Evolutionary conservation across 192 early-diverging fungal species (phyloP), one percentile per base, ranked within the genome.

Genomic region (Diversispora epigaea): DNA sequence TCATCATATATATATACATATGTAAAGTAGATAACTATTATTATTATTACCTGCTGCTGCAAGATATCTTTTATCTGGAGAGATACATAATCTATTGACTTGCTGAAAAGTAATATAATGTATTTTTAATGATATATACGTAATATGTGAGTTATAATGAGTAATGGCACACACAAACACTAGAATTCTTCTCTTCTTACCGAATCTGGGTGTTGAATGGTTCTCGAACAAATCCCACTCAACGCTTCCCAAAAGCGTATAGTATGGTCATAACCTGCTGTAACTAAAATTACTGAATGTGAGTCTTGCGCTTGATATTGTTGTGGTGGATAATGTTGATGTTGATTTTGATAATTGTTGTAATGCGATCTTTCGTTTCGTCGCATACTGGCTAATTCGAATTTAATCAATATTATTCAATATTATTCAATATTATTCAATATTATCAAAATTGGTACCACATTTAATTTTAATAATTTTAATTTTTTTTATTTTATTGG

Each of bases 71-170:
- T 96, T 96, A 78, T 96, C 94, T 8, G 93, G 93, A 12, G 94
- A 94, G 11, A 96, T 94, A 47, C 89, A 89, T 41, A 96, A 80
- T 58, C 90, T 79, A 79, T 96, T 96, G 21, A 96, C 92, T 90
- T 95, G 93, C 93, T 94, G 71, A 63, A 62, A 22, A 8, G 68
- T 32, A 32, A 57, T 1, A 25, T 61, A 32, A 11, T 14, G 50
- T 64, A n/a, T n/a, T n/a, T n/a, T n/a, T 15, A 70, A 21, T 54
- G 63, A 46, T 2, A 10, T 47, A 49, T 68, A 21, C 6, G 12
- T 19, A 55, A 46, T 25, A 32, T 56, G 52, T 11, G 9, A 44
- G 25, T 32, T 32, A 32, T 32, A 32, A 32, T 1, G 25, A 2
- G 25, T 32, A 32, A 32, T 1, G 25, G 2, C 25, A 32, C 25